Conservation (phyloP, 441 rosid genomes). For the Populus hybrid region DNA sequence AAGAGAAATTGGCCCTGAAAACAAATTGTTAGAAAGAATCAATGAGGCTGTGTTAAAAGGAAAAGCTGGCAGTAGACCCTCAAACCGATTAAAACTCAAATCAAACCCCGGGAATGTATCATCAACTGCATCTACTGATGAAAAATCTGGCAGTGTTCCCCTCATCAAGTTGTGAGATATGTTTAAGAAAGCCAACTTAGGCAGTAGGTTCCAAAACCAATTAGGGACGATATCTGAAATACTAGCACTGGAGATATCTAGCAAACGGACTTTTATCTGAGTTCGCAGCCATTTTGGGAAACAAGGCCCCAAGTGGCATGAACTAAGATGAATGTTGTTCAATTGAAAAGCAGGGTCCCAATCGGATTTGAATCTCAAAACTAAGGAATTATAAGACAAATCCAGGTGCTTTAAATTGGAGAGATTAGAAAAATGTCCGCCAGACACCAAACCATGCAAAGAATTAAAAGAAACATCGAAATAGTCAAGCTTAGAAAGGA, state of each 20-base stretch:
- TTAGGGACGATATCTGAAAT: conserved; percentile 17
- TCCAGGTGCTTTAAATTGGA: conserved; percentile 9
- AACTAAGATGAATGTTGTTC: neutral
- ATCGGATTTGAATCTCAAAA: conserved; percentile 9
- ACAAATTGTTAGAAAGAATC: neutral
- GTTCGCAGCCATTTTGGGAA: conserved; percentile 21
- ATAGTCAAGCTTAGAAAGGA: conserved; percentile 16
- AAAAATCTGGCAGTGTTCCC: conserved; percentile 8
- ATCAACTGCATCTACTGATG: neutral
- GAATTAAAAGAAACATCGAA: conserved; percentile 18
- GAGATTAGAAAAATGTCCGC: conserved; percentile 22
- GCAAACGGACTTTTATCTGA: conserved; percentile 11
- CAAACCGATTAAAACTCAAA: neutral
- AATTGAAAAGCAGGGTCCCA: conserved; percentile 24
- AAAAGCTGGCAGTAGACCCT: neutral
- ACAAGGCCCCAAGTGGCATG: conserved; percentile 17
- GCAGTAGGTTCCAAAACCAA: conserved; percentile 15
- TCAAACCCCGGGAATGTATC: neutral
- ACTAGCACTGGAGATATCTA: conserved; percentile 17
- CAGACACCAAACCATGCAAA: conserved; percentile 21
- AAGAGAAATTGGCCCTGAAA: neutral
- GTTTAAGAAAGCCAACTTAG: neutral
- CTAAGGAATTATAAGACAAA: conserved; percentile 19
- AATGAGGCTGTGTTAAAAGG: neutral
- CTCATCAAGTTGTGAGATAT: conserved; percentile 14